A percentile compares a stretch with the other conserved stretches of the same genome.
phyloP scores from a whole-genome alignment of 345 rosid species.

The Sisymbrium altissimum region DNA sequence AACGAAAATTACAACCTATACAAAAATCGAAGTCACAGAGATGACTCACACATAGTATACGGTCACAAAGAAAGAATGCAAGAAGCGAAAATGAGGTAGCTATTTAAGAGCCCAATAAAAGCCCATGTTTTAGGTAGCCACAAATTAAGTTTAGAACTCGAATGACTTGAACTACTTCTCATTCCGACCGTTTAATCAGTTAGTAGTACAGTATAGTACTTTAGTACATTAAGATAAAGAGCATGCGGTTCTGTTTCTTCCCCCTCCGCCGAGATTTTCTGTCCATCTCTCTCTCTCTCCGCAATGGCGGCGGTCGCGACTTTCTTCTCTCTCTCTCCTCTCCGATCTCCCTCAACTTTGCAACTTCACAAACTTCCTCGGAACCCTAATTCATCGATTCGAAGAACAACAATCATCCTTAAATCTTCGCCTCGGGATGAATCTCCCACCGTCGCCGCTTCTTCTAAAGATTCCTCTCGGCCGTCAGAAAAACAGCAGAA shows the following conservation, averaged over 20 bases:
- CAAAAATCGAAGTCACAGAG: too few species aligned
- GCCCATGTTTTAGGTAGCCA: background rate
- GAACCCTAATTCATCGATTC: constrained; percentile 24
- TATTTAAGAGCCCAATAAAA: background rate
- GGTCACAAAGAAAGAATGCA: too few species aligned
- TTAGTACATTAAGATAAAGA: constrained; percentile 14
- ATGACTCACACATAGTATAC: too few species aligned
- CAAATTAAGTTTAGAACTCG: background rate
- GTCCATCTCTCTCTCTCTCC: constrained; percentile 13
- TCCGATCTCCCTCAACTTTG: constrained; percentile 6
- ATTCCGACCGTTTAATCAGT: constrained; percentile 32
- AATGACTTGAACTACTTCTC: background rate
- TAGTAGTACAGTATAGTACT: background rate
- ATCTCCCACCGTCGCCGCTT: constrained; percentile 15
- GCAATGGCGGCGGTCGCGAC: constrained; percentile 40
- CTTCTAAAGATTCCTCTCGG: constrained; percentile 27
- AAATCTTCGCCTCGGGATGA: constrained; percentile 39
- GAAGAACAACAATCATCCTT: constrained; percentile 18
- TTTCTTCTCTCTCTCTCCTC: constrained; percentile 31
- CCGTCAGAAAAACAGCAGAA: background rate
- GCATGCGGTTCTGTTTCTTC: constrained; percentile 28
- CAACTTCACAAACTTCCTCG: constrained; percentile 3
- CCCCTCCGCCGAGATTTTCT: constrained; percentile 18
- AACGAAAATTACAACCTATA: too few species aligned
- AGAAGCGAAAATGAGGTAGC: too few species aligned